Base-by-base conservation (phyloP, 139 green algal species). In the Micractinium sp. region DNA sequence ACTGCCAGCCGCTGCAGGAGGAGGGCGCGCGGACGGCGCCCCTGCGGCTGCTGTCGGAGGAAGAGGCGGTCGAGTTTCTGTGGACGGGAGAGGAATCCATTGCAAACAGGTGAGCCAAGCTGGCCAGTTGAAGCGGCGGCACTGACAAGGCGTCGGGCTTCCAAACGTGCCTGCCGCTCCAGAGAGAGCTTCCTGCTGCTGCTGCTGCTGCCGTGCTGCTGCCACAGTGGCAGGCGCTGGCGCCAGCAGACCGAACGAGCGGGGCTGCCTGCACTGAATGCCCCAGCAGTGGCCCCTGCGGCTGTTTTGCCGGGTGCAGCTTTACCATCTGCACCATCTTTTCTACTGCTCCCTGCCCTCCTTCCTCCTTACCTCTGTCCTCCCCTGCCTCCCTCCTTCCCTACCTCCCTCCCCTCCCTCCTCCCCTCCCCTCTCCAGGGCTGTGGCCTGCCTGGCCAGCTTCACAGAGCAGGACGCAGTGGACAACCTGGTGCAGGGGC, bases 21-120 rank as follows among this genome's bases (percentile, higher is more conserved):
- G 16, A 31, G 60, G 89, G 80, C 81, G 60, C 18, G 7, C 47
- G 74, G 69, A 85, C 29, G 0, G 87, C 92, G 0, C 95, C 95
- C 16, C 90, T 98, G 83, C 89, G 86, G 19, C 67, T 92, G 88
- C 86, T 98, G 36, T 89, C 63, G 0, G 93, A 96, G 20, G 75
- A 81, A 0, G 93, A 98, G 87, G 89, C 93, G 39, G 82, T 92
- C 0, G 88, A 94, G 3, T 88, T 97, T 74, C 90, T 98, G 74
- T 98, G 94, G 95, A 93, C 71, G 29, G 91, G 85, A 0, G 22
- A 82, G 18, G 82, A 88, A 36, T 96, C 92, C 33, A 71, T 98
- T 3, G 94, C 92, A 1, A 82, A 85, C 20, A 88, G 88, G 81
- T 88, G 25, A 7, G 81, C 47, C 47, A 16, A 9, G 47, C 22